phyloP scores from a whole-genome alignment of 2,329 filamentous ascomycete genomes.

The Penicillium griseofulvum region DNA sequence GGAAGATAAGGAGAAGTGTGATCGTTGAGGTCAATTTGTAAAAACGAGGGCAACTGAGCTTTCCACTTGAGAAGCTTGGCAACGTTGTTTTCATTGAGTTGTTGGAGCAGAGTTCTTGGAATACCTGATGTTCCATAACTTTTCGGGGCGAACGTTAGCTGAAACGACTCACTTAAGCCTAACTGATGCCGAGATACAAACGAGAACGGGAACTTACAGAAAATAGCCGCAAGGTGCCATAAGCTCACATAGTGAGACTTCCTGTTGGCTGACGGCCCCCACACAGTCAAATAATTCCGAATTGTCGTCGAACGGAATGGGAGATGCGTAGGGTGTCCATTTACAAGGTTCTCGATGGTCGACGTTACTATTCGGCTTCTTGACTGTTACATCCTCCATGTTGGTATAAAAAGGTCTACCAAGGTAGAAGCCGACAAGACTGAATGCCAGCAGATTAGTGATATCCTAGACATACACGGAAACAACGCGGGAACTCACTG shows the following conservation, averaged over 20 bases:
- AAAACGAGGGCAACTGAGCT: conserved; percentile 20
- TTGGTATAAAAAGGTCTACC: conserved; percentile 38
- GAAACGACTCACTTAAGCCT: not conserved
- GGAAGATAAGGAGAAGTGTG: conserved; percentile 25
- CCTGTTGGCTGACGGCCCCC: conserved; percentile 11
- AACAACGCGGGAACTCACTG: not conserved
- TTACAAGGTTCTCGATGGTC: conserved; percentile 2
- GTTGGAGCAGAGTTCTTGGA: conserved; percentile 22
- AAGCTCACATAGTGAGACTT: conserved; percentile 31
- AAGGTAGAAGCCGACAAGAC: conserved; percentile 36
- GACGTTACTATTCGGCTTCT: conserved; percentile 24
- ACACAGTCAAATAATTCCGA: not conserved
- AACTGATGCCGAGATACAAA: not conserved
- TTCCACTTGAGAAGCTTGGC: conserved; percentile 28
- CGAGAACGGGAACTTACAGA: conserved; percentile 17
- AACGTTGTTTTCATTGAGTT: conserved; percentile 20
- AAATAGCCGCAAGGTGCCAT: conserved; percentile 32
- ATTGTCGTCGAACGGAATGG: not conserved
- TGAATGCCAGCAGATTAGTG: not conserved
- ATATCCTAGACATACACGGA: not conserved
- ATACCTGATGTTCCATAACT: conserved; percentile 18
- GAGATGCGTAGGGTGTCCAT: conserved; percentile 23
- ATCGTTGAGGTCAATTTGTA: conserved; percentile 26
- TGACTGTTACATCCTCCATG: conserved; percentile 36
- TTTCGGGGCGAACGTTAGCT: not conserved